phyloP scores from a whole-genome alignment of 768 basidiomycete genomes.

The Hortiboletus flavorubellus region DNA sequence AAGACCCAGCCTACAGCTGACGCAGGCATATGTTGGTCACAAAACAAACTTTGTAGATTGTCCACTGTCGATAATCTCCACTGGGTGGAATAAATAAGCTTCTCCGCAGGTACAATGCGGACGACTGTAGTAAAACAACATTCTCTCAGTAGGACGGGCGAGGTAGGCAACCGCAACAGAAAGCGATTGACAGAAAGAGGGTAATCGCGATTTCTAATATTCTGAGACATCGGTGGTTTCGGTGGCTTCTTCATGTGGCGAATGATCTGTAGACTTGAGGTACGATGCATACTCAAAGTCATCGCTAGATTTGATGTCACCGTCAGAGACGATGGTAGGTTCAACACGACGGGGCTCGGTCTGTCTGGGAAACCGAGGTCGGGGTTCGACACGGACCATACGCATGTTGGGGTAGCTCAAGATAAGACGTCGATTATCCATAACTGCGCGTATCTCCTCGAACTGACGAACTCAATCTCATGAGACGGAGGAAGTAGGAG shows the following conservation, averaged over 20 bases:
- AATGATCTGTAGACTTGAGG: slow-evolving; percentile 24
- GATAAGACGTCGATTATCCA: slow-evolving; percentile 57
- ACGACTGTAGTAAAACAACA: slow-evolving; percentile 17
- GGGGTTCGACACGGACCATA: slow-evolving; percentile 34
- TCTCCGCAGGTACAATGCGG: slow-evolving; percentile 10
- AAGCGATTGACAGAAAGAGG: neutral
- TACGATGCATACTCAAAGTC: slow-evolving; percentile 26
- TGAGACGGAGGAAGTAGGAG: neutral
- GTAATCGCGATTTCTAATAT: slow-evolving; percentile 22
- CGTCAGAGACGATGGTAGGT: slow-evolving; percentile 32
- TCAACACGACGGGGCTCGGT: slow-evolving; percentile 31
- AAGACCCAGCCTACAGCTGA: neutral
- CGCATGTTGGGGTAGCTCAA: slow-evolving; percentile 58
- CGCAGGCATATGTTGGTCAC: slow-evolving; percentile 1
- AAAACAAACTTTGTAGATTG: neutral
- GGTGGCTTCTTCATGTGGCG: slow-evolving; percentile 23
- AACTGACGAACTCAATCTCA: slow-evolving; percentile 42
- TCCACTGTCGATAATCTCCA: slow-evolving; percentile 6
- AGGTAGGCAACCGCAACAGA: slow-evolving; percentile 7
- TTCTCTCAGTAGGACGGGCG: slow-evolving; percentile 5
- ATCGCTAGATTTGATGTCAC: slow-evolving; percentile 28
- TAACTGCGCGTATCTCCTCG: slow-evolving; percentile 67
- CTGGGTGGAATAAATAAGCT: slow-evolving; percentile 21
- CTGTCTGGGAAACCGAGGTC: slow-evolving; percentile 22
- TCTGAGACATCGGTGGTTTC: slow-evolving; percentile 30